phyloP scores from a whole-genome alignment of 176 grass and related monocot species.

The Triticum urartu region DNA sequence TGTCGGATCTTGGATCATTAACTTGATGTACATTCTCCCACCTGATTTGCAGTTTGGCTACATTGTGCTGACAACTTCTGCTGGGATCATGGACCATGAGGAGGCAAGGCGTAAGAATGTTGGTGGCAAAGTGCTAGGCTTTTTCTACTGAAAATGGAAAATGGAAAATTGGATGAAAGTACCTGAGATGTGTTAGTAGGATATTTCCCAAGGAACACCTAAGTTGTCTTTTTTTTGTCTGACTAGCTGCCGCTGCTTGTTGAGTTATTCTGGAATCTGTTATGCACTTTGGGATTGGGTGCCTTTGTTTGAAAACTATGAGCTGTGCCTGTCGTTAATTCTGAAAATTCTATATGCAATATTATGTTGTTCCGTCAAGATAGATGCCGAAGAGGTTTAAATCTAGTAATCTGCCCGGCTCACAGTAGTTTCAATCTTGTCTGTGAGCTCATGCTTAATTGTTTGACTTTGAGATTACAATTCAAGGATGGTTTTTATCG shows the following conservation, averaged over 20 bases:
- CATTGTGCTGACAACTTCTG: constrained; percentile 68
- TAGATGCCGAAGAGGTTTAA: neutral
- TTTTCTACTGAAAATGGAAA: constrained; percentile 51
- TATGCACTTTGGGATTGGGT: neutral
- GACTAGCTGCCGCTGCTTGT: constrained; percentile 14
- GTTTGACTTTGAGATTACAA: no score
- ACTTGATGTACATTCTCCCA: neutral
- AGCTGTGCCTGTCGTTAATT: constrained; percentile 8
- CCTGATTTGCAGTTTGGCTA: constrained; percentile 56
- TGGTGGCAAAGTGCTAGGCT: constrained; percentile 65
- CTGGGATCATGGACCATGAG: constrained; percentile 70
- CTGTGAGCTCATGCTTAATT: no score
- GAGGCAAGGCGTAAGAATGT: constrained; percentile 63
- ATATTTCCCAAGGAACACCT: constrained; percentile 16
- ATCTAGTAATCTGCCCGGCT: neutral
- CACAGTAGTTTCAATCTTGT: no score
- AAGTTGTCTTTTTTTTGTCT: constrained; percentile 6
- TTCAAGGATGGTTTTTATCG: no score
- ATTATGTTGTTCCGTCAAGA: neutral
- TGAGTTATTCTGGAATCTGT: constrained; percentile 7
- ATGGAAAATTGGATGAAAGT: neutral
- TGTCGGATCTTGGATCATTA: neutral
- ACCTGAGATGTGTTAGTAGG: constrained; percentile 8
- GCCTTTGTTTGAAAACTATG: constrained; percentile 11
- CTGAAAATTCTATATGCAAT: neutral